Conservation (phyloP, 192 early-diverging fungal species). For the Coemansia sp. region DNA sequence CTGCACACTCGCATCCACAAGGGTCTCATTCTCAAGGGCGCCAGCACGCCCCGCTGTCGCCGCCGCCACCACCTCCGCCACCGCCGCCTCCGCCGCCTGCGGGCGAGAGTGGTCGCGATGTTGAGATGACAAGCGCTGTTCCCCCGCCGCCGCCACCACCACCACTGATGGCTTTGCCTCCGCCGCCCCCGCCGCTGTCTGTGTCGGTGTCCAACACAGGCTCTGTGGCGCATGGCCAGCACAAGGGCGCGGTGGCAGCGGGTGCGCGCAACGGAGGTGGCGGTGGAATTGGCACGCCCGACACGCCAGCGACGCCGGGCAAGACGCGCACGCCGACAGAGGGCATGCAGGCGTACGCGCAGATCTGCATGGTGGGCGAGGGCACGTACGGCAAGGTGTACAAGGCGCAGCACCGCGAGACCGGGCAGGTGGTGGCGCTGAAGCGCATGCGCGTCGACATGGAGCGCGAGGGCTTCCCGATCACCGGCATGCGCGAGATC, state of each 20-base stretch:
- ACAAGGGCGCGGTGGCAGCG: neutral
- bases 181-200: neutral
- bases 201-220: neutral
- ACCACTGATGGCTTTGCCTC: constrained; percentile 7
- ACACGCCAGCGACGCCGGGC: constrained; percentile 45
- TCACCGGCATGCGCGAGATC: constrained; percentile 85
- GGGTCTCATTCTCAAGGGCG: too few species aligned
- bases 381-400: constrained; percentile 87
- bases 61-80: constrained; percentile 18
- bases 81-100: constrained; percentile 13
- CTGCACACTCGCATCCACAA: neutral
- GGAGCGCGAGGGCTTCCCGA: constrained; percentile 82
- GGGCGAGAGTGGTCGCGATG: too few species aligned
- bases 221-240: neutral
- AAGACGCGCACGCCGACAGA: constrained; percentile 39
- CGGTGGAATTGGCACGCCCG: constrained; percentile 21
- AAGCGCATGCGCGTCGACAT: constrained; percentile 79
- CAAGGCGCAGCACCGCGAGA: constrained; percentile 68
- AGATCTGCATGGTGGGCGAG: constrained; percentile 75
- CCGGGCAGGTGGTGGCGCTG: constrained; percentile 70
- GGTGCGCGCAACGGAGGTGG: neutral
- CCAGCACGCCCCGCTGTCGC: constrained; percentile 1
- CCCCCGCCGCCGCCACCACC: too few species aligned
- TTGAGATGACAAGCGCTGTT: too few species aligned
- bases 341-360: constrained; percentile 61